Base-by-base conservation (phyloP, 129 eudicot genomes). In the Artemisia argyi region DNA sequence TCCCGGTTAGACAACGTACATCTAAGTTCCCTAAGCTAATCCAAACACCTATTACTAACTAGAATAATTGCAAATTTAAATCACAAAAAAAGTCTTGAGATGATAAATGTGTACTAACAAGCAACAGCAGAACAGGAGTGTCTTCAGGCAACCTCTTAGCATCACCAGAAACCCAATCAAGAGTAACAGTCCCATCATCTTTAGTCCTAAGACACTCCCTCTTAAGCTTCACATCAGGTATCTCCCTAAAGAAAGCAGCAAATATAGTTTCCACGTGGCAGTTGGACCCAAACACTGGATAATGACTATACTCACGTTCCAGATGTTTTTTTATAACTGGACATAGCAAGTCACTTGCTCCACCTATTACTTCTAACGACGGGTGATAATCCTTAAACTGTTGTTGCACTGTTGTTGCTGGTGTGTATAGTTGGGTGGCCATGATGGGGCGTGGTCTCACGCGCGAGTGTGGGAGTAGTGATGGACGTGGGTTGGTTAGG, bases 101-200 rank as follows among this genome's bases (percentile, higher is more conserved):
- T n/a, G n/a, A n/a, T n/a, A n/a, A n/a, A n/a, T n/a, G n/a, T n/a
- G n/a, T n/a, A n/a, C 88, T 50, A 30, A 89, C 96, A 61, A 89
- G 89, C 64, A 89, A 70, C 24, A 89, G 78, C 56, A 89, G 62
- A 12, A 84, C 15, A 0, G 96, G 96, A 20, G 96, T 44, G 18
- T 71, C 78, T 4, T 62, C 66, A 26, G 89, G 85, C 80, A 89
- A 58, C 24, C 0, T 52, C 0, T 56, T 60, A 20, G 76, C 77
- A 16, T 89, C 96, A 9, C 89, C 89, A 65, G 89, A 63, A 49
- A 89, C 84, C 96, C 96, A 89, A 74, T 89, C 96, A 75, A 89
- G 96, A 8, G 92, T 76, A 7, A 86, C 83, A 51, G 79, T 71
- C 11, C 96, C 96, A 68, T 80, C 87, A 68, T 89, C 96, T 11